Conservation (phyloP, 805 yeast genomes). For the Yamadazyma endophytica region DNA sequence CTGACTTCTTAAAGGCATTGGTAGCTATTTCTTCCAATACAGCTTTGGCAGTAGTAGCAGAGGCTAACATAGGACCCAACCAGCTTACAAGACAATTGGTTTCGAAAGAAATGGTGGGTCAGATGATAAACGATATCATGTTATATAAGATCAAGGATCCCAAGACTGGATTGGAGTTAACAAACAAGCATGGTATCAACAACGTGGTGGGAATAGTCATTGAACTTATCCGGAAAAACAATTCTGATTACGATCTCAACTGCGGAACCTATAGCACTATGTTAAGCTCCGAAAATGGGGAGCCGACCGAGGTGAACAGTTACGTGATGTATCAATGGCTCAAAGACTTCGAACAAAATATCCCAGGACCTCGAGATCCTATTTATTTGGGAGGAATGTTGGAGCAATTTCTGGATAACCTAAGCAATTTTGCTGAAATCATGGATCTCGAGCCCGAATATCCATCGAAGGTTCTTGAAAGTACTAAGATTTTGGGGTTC, state of each 20-base stretch:
- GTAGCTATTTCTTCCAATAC: slow-evolving; percentile 88
- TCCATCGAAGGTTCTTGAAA: slow-evolving; percentile 12
- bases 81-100: slow-evolving; percentile 89
- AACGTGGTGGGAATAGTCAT: slow-evolving; percentile 94
- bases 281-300: slow-evolving; percentile 22
- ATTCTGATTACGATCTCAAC: slow-evolving; percentile 89
- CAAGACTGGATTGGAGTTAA: slow-evolving; percentile 9
- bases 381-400: slow-evolving; percentile 87
- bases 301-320: slow-evolving; percentile 36
- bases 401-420: slow-evolving; percentile 66
- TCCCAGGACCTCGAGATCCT: slow-evolving; percentile 91
- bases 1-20: slow-evolving; percentile 91
- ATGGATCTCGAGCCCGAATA: slow-evolving; percentile 36
- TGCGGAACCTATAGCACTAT: slow-evolving; percentile 79
- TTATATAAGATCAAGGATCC: slow-evolving; percentile 18
- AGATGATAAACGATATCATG: slow-evolving; percentile 73
- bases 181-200: slow-evolving; percentile 82
- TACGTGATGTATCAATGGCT: slow-evolving; percentile 42
- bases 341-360: slow-evolving; percentile 68
- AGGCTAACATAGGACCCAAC: slow-evolving; percentile 93
- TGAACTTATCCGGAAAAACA: slow-evolving; percentile 91
- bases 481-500: slow-evolving; percentile 66
- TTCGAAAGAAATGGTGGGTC: slow-evolving; percentile 61
- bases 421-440: slow-evolving; percentile 65
- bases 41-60: slow-evolving; percentile 68